Conservation (phyloP, 2,329 filamentous ascomycete species). For the Piedraia hortae region DNA sequence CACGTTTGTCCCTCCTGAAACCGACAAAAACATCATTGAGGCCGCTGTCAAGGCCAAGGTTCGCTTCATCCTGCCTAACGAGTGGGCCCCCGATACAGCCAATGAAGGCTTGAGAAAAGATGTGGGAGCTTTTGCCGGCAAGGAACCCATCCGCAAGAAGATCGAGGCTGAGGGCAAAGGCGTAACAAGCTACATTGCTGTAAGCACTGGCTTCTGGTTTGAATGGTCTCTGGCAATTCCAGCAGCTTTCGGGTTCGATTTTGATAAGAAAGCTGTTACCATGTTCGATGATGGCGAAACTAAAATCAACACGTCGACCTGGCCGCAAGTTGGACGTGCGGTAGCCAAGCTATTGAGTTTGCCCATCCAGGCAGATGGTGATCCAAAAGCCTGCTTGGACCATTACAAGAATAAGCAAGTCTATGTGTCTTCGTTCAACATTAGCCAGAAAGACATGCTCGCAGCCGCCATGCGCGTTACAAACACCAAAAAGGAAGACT, state of each 20-base stretch:
- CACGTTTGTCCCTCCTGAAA: conserved; percentile 7
- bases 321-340: conserved; percentile 10
- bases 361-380: conserved; percentile 13
- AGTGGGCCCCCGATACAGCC: conserved; percentile 7
- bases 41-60: conserved; percentile 13
- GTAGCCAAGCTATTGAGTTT: conserved; percentile 13
- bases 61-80: conserved; percentile 13
- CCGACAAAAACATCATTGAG: conserved; percentile 8
- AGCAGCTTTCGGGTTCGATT: conserved; percentile 11
- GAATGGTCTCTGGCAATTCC: conserved; percentile 2
- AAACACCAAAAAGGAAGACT: conserved; percentile 12
- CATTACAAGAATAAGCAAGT: conserved; percentile 12
- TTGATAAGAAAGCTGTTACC: conserved; percentile 4
- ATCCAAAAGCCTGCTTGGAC: conserved; percentile 12
- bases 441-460: conserved; percentile 15
- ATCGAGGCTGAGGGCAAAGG: conserved; percentile 8
- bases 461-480: conserved; percentile 12
- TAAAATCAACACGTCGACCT: conserved; percentile 11
- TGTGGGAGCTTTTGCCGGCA: conserved; percentile 4
- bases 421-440: conserved; percentile 13
- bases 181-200: conserved; percentile 16
- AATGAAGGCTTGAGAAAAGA: conserved; percentile 5
- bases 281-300: conserved; percentile 9
- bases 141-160: conserved; percentile 4
- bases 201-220: conserved; percentile 9